Evolutionary conservation across 345 rosid genomes (phyloP).

Genomic region (Psidium guajava): DNA sequence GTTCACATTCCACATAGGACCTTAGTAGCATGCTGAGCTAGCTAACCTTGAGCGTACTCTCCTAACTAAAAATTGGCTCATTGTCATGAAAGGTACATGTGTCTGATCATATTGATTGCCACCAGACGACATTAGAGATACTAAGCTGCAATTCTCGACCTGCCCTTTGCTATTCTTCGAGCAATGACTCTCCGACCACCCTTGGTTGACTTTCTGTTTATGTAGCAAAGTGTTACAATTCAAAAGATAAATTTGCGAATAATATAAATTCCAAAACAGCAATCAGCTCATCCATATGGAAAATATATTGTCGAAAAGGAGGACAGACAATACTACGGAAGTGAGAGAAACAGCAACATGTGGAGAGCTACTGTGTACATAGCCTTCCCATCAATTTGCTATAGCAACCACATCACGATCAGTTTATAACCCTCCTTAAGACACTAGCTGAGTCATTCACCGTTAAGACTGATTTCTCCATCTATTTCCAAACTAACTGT

Average conservation of each 20-base stretch:
- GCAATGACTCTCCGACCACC: slow-evolving; percentile 97
- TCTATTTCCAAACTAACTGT: neutral
- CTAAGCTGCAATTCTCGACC: slow-evolving; percentile 81
- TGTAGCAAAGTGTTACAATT: neutral
- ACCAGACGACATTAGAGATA: neutral
- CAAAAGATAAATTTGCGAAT: neutral
- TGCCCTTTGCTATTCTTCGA: slow-evolving; percentile 93
- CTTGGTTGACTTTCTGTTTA: slow-evolving; percentile 84
- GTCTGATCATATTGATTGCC: neutral
- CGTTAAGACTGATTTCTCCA: neutral
- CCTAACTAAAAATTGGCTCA: neutral
- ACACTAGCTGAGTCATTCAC: neutral
- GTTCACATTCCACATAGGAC: neutral
- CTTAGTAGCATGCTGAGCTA: neutral
- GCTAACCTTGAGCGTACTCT: neutral
- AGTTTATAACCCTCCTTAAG: neutral
- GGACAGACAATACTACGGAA: neutral
- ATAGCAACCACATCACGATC: neutral
- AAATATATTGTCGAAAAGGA: neutral
- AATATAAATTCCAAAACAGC: neutral
- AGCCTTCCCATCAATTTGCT: neutral
- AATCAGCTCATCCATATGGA: neutral
- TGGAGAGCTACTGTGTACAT: neutral
- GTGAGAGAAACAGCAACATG: neutral
- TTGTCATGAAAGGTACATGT: neutral